These are phyloP conservation scores for Suillus brevipes DNA, from an alignment of 768 basidiomycete genomes.

Conservation along the genomic window DNA sequence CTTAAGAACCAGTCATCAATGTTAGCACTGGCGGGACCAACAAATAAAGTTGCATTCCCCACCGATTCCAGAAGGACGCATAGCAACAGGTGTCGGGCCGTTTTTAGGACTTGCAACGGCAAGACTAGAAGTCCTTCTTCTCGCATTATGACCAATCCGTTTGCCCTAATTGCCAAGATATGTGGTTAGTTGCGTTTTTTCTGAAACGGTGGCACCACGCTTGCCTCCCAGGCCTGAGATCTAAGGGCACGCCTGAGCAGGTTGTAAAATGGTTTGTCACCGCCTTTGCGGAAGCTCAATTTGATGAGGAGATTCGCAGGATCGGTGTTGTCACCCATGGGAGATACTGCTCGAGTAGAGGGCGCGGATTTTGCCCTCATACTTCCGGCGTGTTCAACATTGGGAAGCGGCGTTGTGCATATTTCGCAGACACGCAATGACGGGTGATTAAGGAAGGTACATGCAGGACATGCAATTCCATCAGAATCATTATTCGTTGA, in stretches of 20 bases:
- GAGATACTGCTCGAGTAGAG: constrained; percentile 62
- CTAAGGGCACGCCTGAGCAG: constrained; percentile 70
- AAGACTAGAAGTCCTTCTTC: constrained; percentile 24
- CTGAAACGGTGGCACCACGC: constrained; percentile 13
- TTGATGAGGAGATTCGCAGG: constrained; percentile 57
- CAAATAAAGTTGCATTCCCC: constrained; percentile 1
- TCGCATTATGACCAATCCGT: constrained; percentile 24
- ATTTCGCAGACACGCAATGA: constrained; percentile 80
- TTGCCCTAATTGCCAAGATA: constrained; percentile 25
- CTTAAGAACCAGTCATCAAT: constrained; percentile 29
- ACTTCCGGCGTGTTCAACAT: constrained; percentile 15
- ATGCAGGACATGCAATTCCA: constrained; percentile 72
- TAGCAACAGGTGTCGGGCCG: constrained; percentile 14
- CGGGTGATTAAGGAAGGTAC: constrained; percentile 90
- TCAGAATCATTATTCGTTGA: constrained; percentile 22
- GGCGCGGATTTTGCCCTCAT: constrained; percentile 59
- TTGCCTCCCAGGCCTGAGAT: constrained; percentile 75
- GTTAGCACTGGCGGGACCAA: background rate
- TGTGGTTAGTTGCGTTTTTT: background rate
- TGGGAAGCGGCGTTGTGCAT: constrained; percentile 70
- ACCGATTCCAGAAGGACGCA: constrained; percentile 33
- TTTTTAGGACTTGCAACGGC: constrained; percentile 19
- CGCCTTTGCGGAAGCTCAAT: constrained; percentile 89
- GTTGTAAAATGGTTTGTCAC: constrained; percentile 81
- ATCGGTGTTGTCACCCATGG: constrained; percentile 28